Evolutionary conservation across 176 grass and related monocot species (phyloP).

Genomic region (Zoysia japonica): DNA sequence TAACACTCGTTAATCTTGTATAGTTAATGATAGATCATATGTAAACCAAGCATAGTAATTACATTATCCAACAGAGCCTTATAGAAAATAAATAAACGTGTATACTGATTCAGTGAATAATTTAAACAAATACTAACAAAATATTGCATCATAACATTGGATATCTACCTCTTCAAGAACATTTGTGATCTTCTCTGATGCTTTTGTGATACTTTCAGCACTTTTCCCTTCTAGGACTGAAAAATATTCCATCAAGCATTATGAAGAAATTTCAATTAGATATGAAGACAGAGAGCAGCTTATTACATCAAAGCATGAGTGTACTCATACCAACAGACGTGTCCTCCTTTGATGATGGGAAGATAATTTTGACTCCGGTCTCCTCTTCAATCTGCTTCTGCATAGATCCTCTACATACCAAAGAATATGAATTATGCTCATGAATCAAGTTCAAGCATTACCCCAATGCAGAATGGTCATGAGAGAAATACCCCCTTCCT

Average conservation of each 20-base stretch:
- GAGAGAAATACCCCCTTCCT: constrained; percentile 65
- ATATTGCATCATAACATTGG: not conserved
- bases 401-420: constrained; percentile 58
- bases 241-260: constrained; percentile 17
- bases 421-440: constrained; percentile 31
- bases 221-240: constrained; percentile 64
- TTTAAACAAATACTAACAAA: not conserved
- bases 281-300: constrained; percentile 11
- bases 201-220: constrained; percentile 66
- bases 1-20: not conserved
- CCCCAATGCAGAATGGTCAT: constrained; percentile 14
- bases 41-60: not conserved
- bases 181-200: constrained; percentile 67
- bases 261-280: constrained; percentile 22
- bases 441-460: constrained; percentile 8
- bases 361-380: constrained; percentile 65
- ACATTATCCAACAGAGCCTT: not conserved
- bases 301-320: constrained; percentile 4
- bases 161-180: constrained; percentile 67
- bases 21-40: constrained; percentile 5
- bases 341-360: constrained; percentile 62
- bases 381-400: constrained; percentile 86
- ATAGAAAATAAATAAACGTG: constrained; percentile 1
- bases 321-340: constrained; percentile 57
- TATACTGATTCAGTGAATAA: not conserved